These are phyloP conservation scores for Neofusicoccum parvum DNA, from an alignment of 2,329 filamentous ascomycete genomes.

Conservation along the genomic window DNA sequence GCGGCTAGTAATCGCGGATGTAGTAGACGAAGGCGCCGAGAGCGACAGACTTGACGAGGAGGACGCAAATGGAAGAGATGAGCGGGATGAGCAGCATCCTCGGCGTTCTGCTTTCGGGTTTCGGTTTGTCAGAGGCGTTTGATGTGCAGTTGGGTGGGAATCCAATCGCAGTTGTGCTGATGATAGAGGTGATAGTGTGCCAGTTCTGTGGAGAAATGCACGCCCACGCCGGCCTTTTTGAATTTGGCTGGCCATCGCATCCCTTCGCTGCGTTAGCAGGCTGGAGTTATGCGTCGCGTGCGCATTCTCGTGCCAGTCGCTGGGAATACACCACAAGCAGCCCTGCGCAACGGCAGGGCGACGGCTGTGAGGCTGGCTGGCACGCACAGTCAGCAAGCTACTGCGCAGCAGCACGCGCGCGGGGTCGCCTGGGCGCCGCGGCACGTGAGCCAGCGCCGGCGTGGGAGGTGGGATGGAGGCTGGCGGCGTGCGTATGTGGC, in stretches of 20 bases:
- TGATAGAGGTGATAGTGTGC: neutral
- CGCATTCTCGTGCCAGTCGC: conserved; percentile 15
- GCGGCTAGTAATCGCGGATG: conserved; percentile 14
- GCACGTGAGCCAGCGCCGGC: neutral
- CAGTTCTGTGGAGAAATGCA: neutral
- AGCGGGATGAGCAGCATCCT: conserved; percentile 26
- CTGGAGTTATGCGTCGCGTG: neutral
- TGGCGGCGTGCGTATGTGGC: conserved; percentile 1
- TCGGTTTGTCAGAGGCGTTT: neutral
- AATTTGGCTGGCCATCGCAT: neutral
- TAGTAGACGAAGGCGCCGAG: conserved; percentile 20
- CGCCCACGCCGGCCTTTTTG: neutral
- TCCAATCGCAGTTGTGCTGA: neutral
- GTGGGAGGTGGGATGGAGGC: neutral
- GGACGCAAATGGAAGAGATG: conserved; percentile 20
- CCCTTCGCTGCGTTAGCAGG: neutral
- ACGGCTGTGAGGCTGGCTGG: neutral
- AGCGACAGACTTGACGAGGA: conserved; percentile 23
- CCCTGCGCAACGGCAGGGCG: neutral
- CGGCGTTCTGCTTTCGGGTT: conserved; percentile 17
- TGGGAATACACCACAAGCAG: neutral
- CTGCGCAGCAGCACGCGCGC: neutral
- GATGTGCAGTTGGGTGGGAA: neutral
- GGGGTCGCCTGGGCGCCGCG: neutral
- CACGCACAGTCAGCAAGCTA: neutral